Evolutionary conservation across 352 stramenopile genomes (phyloP).

Genomic region (Globisporangium cystogenes): DNA sequence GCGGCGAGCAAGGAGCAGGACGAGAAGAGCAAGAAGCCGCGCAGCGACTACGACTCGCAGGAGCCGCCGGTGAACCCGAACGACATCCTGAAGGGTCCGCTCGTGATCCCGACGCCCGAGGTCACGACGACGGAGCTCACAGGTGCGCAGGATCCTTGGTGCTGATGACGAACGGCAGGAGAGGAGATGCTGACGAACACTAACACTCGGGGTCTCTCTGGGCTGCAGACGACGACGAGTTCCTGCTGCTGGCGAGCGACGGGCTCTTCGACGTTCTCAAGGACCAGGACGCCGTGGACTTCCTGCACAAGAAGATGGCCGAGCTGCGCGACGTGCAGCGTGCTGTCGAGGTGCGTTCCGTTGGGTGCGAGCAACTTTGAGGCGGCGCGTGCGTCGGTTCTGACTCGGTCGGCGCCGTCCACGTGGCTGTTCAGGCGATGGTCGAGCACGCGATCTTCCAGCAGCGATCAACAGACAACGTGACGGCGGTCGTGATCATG

Average conservation of each 20-base stretch:
- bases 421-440: constrained; percentile 27
- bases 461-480: constrained; percentile 83
- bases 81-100: constrained; percentile 76
- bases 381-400: background rate
- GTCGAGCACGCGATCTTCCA: constrained; percentile 80
- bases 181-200: background rate
- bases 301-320: constrained; percentile 60
- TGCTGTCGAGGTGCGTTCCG: constrained; percentile 49
- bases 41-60: constrained; percentile 72
- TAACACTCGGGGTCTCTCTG: too few relatives aligned
- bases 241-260: constrained; percentile 74
- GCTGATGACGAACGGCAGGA: background rate
- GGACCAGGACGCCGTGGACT: constrained; percentile 79
- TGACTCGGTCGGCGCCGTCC: constrained; percentile 2
- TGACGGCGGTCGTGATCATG: constrained; percentile 80
- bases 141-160: constrained; percentile 13
- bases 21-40: constrained; percentile 26
- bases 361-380: background rate
- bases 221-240: constrained; percentile 71
- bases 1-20: background rate
- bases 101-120: constrained; percentile 78
- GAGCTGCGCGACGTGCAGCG: constrained; percentile 73
- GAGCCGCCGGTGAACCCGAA: constrained; percentile 78
- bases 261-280: constrained; percentile 81
- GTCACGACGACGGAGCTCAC: constrained; percentile 67